Evolutionary conservation across 176 grass and related monocot genomes (phyloP), one percentile per base, ranked within the genome.

Genomic region (Rhynchospora breviuscula): DNA sequence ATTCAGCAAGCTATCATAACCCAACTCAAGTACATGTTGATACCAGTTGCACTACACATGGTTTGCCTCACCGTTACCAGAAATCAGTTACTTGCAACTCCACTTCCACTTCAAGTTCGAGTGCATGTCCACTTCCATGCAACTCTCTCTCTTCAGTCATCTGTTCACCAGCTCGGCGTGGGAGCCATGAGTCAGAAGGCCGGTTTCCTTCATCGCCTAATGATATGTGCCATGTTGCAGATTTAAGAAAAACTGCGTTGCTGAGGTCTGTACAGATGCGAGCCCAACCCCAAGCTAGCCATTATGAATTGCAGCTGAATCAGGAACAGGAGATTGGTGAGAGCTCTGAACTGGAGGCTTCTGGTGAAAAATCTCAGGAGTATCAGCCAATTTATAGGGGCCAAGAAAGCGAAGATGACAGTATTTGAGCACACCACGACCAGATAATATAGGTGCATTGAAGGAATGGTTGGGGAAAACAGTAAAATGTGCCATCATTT

Each of bases 261-360:
- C 81, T 98, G 61, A 88, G 96, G 26, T 98, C 93, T 3, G 93
- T 95, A 58, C 96, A 98, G 64, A 98, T 98, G 96, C 92, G 96
- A 81, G 82, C 94, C 26, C 96, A 98, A 17, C 91, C 88, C 13
- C 88, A 83, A 3, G 17, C 62, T 0, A 49, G 6, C 12, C 48
- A 76, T 31, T 92, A 85, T 3, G 94, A 97, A n/a, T 22, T 86
- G 56, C 63, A 89, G 18, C 91, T 93, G 4, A 56, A 86, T 10
- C 59, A 72, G 15, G 87, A 83, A 15, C 92, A 93, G 67, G 95
- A 93, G 19, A 92, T 87, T 87, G 68, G 89, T 8, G 91, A 87
- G 6, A 86, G 88, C 72, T 74, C 85, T 59, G 87, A 93, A 66
- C 80, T 85, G 60, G 49, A 59, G 14, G 93, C 61, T 2, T 80